These are phyloP conservation scores for Torulaspora quercuum DNA, from an alignment of 805 yeast species.

Conservation along the genomic window DNA sequence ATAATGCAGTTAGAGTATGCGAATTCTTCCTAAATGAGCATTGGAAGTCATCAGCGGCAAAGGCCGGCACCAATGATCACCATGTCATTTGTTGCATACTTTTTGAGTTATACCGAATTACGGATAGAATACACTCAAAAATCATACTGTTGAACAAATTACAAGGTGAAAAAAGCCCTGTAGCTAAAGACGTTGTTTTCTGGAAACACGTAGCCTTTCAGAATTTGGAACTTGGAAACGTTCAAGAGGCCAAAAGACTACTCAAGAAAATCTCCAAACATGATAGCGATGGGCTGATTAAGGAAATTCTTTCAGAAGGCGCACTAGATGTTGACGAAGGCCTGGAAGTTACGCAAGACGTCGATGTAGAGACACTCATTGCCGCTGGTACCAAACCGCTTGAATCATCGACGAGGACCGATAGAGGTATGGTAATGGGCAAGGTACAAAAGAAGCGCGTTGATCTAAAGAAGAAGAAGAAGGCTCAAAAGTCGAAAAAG, in stretches of 20 bases:
- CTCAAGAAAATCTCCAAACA: slow-evolving; percentile 14
- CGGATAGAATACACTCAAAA: slow-evolving; percentile 25
- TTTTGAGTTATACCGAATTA: slow-evolving; percentile 26
- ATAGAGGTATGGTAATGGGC: slow-evolving; percentile 16
- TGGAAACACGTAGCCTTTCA: slow-evolving; percentile 34
- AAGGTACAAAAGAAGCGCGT: slow-evolving; percentile 34
- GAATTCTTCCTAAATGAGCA: slow-evolving; percentile 24
- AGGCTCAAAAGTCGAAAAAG: slow-evolving; percentile 23
- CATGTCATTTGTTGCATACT: slow-evolving; percentile 24
- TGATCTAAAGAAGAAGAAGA: slow-evolving; percentile 21
- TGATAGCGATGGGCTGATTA: slow-evolving; percentile 16
- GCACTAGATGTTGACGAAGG: slow-evolving; percentile 18
- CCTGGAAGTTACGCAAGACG: slow-evolving; percentile 17
- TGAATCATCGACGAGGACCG: slow-evolving; percentile 12
- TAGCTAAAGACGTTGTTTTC: slow-evolving; percentile 19
- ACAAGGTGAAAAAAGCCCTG: not conserved
- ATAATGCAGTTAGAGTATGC: slow-evolving; percentile 31
- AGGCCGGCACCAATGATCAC: slow-evolving; percentile 2
- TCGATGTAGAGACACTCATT: slow-evolving; percentile 27
- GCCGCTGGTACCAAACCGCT: slow-evolving; percentile 22
- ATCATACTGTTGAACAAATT: slow-evolving; percentile 20
- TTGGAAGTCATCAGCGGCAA: slow-evolving; percentile 4
- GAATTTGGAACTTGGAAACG: slow-evolving; percentile 22
- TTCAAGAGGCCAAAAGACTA: slow-evolving; percentile 18
- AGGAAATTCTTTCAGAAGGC: slow-evolving; percentile 12